These are phyloP conservation scores for Prunus yedoensis DNA, from an alignment of 331 rosid species.

Conservation along the genomic window DNA sequence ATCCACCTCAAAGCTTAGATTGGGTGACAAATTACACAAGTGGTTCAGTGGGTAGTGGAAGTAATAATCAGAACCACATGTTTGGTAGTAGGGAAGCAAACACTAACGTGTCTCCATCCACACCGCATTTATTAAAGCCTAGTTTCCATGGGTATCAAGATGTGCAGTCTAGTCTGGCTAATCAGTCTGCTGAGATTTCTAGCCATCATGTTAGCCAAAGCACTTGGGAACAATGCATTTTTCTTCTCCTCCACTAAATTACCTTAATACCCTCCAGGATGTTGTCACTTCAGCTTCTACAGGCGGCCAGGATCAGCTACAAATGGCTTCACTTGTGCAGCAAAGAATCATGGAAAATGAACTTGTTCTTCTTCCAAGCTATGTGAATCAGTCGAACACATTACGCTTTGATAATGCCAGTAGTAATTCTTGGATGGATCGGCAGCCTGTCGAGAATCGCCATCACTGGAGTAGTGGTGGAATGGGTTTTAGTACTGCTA, in stretches of 20 bases:
- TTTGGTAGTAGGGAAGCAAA: constrained; percentile 25
- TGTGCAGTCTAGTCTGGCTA: constrained; percentile 21
- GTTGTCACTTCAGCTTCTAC: constrained; percentile 57
- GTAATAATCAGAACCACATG: constrained; percentile 25
- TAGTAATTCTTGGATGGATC: constrained; percentile 42
- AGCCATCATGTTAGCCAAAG: constrained; percentile 27
- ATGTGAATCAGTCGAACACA: constrained; percentile 37
- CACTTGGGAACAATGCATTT: constrained; percentile 32
- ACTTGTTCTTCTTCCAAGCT: constrained; percentile 43
- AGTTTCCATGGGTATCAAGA: constrained; percentile 28
- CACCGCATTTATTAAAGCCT: constrained; percentile 27
- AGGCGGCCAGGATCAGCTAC: constrained; percentile 29
- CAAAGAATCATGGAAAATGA: constrained; percentile 34
- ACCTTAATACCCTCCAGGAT: constrained; percentile 60
- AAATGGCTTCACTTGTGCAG: constrained; percentile 32
- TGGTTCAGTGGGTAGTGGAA: background rate
- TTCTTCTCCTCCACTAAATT: constrained; percentile 22
- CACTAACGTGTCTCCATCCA: constrained; percentile 24
- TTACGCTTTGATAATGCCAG: constrained; percentile 25
- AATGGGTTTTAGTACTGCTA: background rate
- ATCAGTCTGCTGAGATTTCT: constrained; percentile 18
- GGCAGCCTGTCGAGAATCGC: constrained; percentile 23
- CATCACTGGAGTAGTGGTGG: constrained; percentile 19
- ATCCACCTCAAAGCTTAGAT: constrained; percentile 45
- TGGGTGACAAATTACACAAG: constrained; percentile 51